phyloP scores from a whole-genome alignment of 179 eudicot species.

The Silene vulgaris region DNA sequence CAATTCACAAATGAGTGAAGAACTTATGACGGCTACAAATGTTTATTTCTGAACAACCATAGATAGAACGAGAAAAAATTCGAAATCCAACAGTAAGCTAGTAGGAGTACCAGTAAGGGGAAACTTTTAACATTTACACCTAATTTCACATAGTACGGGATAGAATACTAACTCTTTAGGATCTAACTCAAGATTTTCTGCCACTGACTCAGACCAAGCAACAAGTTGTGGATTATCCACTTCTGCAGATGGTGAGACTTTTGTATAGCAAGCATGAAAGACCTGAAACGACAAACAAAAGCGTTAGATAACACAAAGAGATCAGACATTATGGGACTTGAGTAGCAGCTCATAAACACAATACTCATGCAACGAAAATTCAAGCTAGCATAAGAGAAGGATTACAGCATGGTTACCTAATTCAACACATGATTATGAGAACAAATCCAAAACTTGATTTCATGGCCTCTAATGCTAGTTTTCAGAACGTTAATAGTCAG shows the following conservation, averaged over 20 bases:
- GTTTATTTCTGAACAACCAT: too few relatives aligned
- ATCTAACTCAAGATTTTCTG: conserved; percentile 74
- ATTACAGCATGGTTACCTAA: neutral
- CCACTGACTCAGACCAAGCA: conserved; percentile 90
- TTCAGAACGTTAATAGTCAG: neutral
- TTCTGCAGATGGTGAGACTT: conserved; percentile 78
- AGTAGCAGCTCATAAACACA: neutral
- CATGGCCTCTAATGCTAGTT: neutral
- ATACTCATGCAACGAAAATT: neutral
- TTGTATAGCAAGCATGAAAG: conserved; percentile 75
- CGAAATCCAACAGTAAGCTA: neutral
- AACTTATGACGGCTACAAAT: neutral
- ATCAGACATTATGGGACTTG: neutral
- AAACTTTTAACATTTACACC: neutral
- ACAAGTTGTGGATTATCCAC: conserved; percentile 90
- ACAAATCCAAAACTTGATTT: neutral
- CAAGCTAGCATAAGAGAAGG: neutral
- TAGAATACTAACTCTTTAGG: conserved; percentile 66
- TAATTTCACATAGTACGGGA: conserved; percentile 4
- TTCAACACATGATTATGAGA: neutral
- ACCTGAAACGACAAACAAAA: conserved; percentile 45
- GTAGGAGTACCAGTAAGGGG: neutral
- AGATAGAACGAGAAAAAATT: neutral
- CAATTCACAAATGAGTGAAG: neutral
- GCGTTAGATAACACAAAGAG: neutral